Base-by-base conservation (phyloP, 345 rosid genomes). In the Draba incana region DNA sequence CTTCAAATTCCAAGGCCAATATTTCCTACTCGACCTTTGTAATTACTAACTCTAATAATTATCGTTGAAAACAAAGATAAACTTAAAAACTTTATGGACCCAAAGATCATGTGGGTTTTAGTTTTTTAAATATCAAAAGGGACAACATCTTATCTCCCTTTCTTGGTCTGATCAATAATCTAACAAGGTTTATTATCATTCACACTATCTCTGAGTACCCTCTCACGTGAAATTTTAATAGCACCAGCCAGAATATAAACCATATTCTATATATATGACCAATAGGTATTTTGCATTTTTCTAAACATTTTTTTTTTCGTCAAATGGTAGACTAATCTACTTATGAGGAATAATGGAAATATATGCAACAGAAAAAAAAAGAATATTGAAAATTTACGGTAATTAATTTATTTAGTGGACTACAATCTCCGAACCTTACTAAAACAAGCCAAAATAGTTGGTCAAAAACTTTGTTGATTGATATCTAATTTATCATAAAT, bases 1-100 rank as follows among this genome's bases (percentile, higher is more conserved):
- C 47, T 54, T 62, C 74, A 75, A 75, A 74, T 75, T 75, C 78
- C 78, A 68, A 75, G 12, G 55, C 57, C 42, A 45, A 25, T 46
- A 6, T 37, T 59, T 65, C 8, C 48, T 16, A 28, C 69, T 67
- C 62, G 58, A 46, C 64, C 24, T 74, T 55, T 60, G 57, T 64
- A 45, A 16, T 54, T 68, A 39, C 38, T 45, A 53, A 52, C 50
- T 60, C 53, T 13, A 46, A 51, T 39, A 38, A 31, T 62, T 54
- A 75, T 25, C 24, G 68, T 67, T 7, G 15, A 3, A 59, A 43
- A 68, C 47, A 15, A 63, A 6, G 55, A 45, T 66, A 60, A 65
- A 65, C 23, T 47, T 48, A 0, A 64, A 47, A 50, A 73, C 42
- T 48, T 41, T 50, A 49, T 53, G 38, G 49, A 62, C 58, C 45